phyloP scores from a whole-genome alignment of 2,329 filamentous ascomycete species.

The Sclerotinia sclerotiorum region DNA sequence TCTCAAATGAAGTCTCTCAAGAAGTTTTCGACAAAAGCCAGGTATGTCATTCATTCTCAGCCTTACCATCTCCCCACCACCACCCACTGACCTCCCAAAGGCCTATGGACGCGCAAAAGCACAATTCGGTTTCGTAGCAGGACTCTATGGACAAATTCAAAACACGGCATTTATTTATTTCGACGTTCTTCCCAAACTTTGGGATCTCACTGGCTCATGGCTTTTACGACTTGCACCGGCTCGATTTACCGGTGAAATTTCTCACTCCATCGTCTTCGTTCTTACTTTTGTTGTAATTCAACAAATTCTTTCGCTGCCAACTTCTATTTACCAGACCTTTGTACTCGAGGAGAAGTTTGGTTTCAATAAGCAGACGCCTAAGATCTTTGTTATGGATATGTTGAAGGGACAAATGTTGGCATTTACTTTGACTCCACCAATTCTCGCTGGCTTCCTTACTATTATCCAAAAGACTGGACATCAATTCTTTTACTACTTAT shows the following conservation, averaged over 20 bases:
- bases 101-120: slow-evolving; percentile 95
- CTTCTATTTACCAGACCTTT: slow-evolving; percentile 89
- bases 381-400: slow-evolving; percentile 85
- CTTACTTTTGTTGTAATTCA: slow-evolving; percentile 82
- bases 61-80: slow-evolving; percentile 17
- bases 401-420: slow-evolving; percentile 85
- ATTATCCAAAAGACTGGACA: slow-evolving; percentile 94
- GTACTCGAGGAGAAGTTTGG: slow-evolving; percentile 95
- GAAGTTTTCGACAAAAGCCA: slow-evolving; percentile 94
- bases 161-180: slow-evolving; percentile 87
- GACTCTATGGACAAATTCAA: slow-evolving; percentile 82
- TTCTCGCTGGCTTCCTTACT: slow-evolving; percentile 87
- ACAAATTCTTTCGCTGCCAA: slow-evolving; percentile 75
- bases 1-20: slow-evolving; percentile 83
- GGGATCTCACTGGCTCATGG: slow-evolving; percentile 75
- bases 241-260: slow-evolving; percentile 86
- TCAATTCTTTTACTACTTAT: slow-evolving; percentile 97
- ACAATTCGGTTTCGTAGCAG: slow-evolving; percentile 78
- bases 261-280: slow-evolving; percentile 89
- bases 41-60: slow-evolving; percentile 44
- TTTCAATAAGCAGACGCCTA: slow-evolving; percentile 96
- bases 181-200: slow-evolving; percentile 87
- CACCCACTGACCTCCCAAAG: slow-evolving; percentile 43
- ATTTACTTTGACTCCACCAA: slow-evolving; percentile 77
- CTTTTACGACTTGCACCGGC: slow-evolving; percentile 72